phyloP scores from a whole-genome alignment of 2,329 filamentous ascomycete genomes.

The Dothistroma pini region DNA sequence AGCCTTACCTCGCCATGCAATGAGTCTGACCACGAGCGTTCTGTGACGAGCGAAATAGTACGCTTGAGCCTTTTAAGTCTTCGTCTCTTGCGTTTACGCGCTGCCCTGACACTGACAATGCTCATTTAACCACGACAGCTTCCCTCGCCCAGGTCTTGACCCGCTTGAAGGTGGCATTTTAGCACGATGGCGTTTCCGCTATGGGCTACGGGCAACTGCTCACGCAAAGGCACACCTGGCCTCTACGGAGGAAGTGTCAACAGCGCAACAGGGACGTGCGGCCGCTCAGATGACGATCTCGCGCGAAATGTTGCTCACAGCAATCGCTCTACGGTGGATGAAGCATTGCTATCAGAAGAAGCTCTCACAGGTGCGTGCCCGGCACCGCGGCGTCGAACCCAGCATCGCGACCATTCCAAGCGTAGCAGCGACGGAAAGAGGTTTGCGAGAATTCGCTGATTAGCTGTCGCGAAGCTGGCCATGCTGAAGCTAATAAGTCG shows the following conservation, averaged over 20 bases:
- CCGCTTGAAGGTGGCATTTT: background rate
- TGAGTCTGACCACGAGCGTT: background rate
- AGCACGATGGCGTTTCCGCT: background rate
- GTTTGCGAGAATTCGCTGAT: background rate
- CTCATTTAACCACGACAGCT: background rate
- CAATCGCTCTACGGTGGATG: background rate
- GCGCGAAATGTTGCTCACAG: background rate
- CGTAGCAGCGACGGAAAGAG: background rate
- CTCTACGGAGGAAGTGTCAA: background rate
- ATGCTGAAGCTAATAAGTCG: background rate
- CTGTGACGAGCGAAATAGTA: background rate
- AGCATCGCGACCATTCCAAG: background rate
- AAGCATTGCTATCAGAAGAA: background rate
- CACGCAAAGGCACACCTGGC: background rate
- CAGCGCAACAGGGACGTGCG: background rate
- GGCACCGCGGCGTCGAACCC: background rate
- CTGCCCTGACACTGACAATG: background rate
- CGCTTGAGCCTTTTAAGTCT: background rate
- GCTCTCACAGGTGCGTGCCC: background rate
- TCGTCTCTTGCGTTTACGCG: background rate
- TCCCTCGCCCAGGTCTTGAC: background rate
- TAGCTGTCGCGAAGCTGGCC: background rate
- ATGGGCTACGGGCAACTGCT: background rate
- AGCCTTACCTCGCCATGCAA: constrained; percentile 5
- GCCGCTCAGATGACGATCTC: background rate